These are phyloP conservation scores for Saccharomyces hybrid DNA, from an alignment of 1,139 yeast species.

Conservation along the genomic window DNA sequence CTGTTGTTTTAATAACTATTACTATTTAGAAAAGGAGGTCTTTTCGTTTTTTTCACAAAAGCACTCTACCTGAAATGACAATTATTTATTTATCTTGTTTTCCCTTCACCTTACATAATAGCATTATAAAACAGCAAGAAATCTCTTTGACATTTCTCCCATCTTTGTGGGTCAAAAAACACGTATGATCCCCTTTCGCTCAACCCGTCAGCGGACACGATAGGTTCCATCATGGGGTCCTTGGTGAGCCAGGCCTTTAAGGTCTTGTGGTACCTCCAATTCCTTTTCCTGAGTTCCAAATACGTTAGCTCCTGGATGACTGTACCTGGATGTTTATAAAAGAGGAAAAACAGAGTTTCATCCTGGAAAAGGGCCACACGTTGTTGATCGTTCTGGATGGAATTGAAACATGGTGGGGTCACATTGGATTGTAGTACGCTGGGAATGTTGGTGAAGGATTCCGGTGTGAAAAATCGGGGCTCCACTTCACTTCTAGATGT, in stretches of 20 bases:
- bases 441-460: slow-evolving; percentile 36
- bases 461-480: slow-evolving; percentile 51
- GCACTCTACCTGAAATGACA: not conserved
- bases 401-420: slow-evolving; percentile 31
- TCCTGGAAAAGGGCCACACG: slow-evolving; percentile 75
- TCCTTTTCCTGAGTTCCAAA: slow-evolving; percentile 76
- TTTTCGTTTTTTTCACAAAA: not conserved
- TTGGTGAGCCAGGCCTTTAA: slow-evolving; percentile 95
- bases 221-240: slow-evolving; percentile 84
- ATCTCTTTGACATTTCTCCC: slow-evolving; percentile 91
- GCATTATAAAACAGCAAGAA: slow-evolving; percentile 61
- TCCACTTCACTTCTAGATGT: slow-evolving; percentile 87
- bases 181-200: slow-evolving; percentile 94
- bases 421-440: slow-evolving; percentile 27
- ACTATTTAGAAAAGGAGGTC: not conserved
- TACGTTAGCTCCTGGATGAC: slow-evolving; percentile 91
- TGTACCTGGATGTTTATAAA: slow-evolving; percentile 90
- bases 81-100: not conserved
- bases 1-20: not conserved
- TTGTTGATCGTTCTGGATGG: slow-evolving; percentile 49
- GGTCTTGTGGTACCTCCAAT: slow-evolving; percentile 96
- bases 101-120: slow-evolving; percentile 31
- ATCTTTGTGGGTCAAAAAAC: slow-evolving; percentile 89
- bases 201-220: slow-evolving; percentile 59
- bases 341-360: slow-evolving; percentile 87